Conservation (phyloP, 139 green algal genomes). For the Chlamydomonas sp. region DNA sequence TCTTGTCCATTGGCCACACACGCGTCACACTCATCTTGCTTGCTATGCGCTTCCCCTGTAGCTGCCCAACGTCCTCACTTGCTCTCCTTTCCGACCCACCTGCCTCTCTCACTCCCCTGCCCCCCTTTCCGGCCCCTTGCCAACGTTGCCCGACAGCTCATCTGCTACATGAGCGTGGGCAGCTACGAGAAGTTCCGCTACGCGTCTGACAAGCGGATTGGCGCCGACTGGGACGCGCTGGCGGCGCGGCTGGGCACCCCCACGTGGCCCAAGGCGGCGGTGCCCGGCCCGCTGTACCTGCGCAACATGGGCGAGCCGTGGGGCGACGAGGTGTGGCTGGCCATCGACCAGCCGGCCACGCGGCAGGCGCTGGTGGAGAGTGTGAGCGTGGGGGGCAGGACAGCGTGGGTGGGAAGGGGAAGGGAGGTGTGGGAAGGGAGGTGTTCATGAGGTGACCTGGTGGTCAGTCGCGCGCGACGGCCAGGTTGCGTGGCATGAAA, state of each 20-base stretch:
- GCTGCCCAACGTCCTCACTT: too few species aligned
- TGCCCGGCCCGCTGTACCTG: slow-evolving; percentile 17
- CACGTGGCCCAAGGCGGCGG: not conserved
- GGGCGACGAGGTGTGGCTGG: slow-evolving; percentile 16
- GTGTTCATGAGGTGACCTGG: too few species aligned
- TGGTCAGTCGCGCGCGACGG: too few species aligned
- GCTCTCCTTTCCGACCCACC: not conserved
- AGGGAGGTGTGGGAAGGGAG: not conserved
- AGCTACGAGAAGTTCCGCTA: slow-evolving; percentile 1
- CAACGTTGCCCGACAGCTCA: not conserved
- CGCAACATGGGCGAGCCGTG: slow-evolving; percentile 1
- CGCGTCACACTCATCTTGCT: too few species aligned
- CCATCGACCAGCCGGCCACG: not conserved
- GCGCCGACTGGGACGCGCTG: not conserved
- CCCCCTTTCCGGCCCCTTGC: not conserved
- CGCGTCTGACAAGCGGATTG: not conserved
- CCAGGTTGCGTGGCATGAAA: too few species aligned
- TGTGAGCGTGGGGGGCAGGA: not conserved
- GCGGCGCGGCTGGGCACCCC: not conserved
- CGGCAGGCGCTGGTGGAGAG: not conserved
- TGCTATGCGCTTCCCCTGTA: too few species aligned
- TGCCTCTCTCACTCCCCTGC: not conserved
- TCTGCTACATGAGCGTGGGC: slow-evolving; percentile 39
- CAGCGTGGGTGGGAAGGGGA: not conserved
- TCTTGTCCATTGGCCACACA: too few species aligned